Percentiles rank a stretch among this genome's conserved stretches.
These are phyloP conservation scores for Fragilaria crotonensis DNA, from an alignment of 108 stramenopile genomes.

Conservation along the genomic window DNA sequence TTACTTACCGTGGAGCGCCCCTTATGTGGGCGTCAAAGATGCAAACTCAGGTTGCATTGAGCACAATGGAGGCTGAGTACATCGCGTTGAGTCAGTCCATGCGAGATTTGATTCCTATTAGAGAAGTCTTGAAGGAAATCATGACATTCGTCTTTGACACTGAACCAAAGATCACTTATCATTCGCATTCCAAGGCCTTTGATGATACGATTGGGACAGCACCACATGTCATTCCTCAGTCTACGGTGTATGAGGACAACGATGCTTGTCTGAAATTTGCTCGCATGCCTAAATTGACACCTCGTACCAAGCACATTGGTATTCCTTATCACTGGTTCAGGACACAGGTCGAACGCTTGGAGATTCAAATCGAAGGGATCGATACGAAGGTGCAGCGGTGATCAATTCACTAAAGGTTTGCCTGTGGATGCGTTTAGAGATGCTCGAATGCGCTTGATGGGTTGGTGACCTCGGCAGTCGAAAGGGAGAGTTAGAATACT, in stretches of 20 bases:
- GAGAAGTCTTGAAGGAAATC: conserved; percentile 15
- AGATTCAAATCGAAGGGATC: neutral
- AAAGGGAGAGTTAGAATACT: no score
- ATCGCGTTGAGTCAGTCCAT: conserved; percentile 19
- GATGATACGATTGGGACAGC: neutral
- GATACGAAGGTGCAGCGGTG: no score
- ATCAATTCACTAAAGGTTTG: no score
- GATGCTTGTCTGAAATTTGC: conserved; percentile 15
- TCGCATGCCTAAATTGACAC: neutral
- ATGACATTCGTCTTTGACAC: neutral
- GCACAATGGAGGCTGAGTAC: conserved; percentile 43
- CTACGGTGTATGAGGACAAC: conserved; percentile 12
- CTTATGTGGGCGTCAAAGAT: conserved; percentile 36
- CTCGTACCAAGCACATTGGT: conserved; percentile 29
- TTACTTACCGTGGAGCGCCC: conserved; percentile 21
- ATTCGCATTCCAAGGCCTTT: no score
- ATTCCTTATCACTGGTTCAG: conserved; percentile 25
- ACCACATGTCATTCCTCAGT: neutral
- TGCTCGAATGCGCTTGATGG: no score
- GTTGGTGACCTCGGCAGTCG: no score
- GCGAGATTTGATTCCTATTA: conserved; percentile 23
- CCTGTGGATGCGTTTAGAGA: no score
- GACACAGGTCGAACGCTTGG: neutral
- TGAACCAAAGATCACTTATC: neutral
- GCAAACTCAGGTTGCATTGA: conserved; percentile 26